Evolutionary conservation across 257 asterid species (phyloP), one percentile per base, ranked within the genome.

Genomic region (Oldenlandia corymbosa): DNA sequence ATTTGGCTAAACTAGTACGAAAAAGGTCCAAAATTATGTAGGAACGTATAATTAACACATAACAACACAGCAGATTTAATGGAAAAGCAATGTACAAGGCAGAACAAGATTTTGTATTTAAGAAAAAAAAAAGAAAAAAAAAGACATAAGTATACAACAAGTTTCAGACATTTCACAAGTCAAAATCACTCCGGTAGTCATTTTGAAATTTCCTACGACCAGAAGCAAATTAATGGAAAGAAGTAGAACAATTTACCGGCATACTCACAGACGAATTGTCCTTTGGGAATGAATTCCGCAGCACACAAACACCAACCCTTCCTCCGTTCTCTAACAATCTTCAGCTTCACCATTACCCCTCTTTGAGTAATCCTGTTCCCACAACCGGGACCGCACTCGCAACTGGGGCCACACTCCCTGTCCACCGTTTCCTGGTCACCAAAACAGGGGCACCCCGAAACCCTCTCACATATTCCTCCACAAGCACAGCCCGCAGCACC

Each of bases 301-400:
- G 97, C 97, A 65, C 52, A 65, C 80, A 92, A 74, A 17, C 93
- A 76, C 98, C 98, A 88, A 11, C 93, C 94, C 53, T 85, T 92
- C 59, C 61, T 76, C 71, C 57, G 67, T 73, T 87, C 87, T 60
- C 67, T 86, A 47, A 78, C 82, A 10, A 92, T 69, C 84, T 79
- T 81, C 83, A 92, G 57, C 75, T 58, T 71, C 67, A 70, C 73
- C 5, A 66, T 51, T 17, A 86, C 54, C 37, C 95, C 95, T 56
- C 80, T 78, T 77, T 89, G 97, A 64, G 83, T 80, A 71, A 42
- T 70, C 73, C 97, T 78, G 49, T 87, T 86, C 55, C 81, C 79
- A 14, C 98, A 88, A 31, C 41, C 82, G 72, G 72, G 36, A 27
- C 60, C 84, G 61, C 95, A 88, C 30, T 42, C 7, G 53, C 98